phyloP scores from a whole-genome alignment of 106 monocot species.

The Acorus gramineus region DNA sequence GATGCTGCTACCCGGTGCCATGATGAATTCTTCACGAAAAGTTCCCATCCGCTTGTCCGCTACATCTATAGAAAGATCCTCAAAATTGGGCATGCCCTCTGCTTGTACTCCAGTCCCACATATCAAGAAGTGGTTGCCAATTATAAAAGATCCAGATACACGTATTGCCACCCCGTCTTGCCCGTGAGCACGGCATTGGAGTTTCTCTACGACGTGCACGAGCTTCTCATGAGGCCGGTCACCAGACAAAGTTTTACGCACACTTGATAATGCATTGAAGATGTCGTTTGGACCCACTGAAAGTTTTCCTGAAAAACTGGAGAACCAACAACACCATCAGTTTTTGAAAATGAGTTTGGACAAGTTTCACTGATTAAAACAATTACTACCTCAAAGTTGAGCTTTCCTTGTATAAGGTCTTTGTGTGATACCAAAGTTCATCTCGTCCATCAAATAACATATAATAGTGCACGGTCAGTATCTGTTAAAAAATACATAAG shows the following conservation, averaged over 20 bases:
- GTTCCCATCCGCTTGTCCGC: conserved; percentile 39
- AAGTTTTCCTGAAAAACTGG: conserved; percentile 63
- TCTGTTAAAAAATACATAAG: conserved; percentile 31
- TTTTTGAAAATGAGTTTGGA: too few species aligned
- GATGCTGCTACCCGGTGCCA: conserved; percentile 47
- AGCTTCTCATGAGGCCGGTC: conserved; percentile 59
- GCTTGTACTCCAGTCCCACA: conserved; percentile 72
- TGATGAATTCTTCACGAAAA: conserved; percentile 75
- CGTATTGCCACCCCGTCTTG: conserved; percentile 54
- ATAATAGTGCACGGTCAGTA: conserved; percentile 93
- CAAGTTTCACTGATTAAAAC: too few species aligned
- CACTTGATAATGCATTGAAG: conserved; percentile 50
- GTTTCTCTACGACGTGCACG: conserved; percentile 88
- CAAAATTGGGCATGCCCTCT: conserved; percentile 71
- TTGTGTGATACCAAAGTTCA: conserved; percentile 64
- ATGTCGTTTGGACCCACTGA: conserved; percentile 46
- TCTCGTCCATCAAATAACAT: conserved; percentile 84
- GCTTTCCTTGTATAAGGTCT: conserved; percentile 50
- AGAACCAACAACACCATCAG: background rate
- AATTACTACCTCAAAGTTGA: conserved; percentile 70
- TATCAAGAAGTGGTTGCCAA: conserved; percentile 72
- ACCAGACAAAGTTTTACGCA: conserved; percentile 63
- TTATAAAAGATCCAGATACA: conserved; percentile 72
- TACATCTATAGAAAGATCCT: conserved; percentile 57
- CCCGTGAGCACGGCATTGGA: conserved; percentile 64